Conservation (phyloP, 305 asterid species). For the Withania somnifera region DNA sequence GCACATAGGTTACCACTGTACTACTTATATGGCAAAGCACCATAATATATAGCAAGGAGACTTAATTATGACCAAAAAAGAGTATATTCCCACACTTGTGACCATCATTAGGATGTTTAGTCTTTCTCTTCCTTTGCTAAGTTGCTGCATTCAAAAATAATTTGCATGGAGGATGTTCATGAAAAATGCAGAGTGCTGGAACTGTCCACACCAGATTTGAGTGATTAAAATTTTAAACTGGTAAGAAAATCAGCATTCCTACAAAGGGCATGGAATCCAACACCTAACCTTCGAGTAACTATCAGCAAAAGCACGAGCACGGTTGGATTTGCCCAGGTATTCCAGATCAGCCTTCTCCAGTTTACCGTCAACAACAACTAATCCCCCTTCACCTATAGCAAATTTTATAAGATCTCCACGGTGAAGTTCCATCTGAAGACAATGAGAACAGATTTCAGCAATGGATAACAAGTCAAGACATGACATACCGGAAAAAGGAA, state of each 20-base stretch:
- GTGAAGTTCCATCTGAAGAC: slow-evolving; percentile 49
- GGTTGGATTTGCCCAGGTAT: slow-evolving; percentile 65
- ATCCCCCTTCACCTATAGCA: slow-evolving; percentile 52
- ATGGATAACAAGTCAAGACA: not conserved
- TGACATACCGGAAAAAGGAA: not conserved
- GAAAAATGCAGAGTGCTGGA: not conserved
- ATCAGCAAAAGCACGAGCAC: slow-evolving; percentile 86
- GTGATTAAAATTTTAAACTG: not conserved
- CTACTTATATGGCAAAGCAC: not conserved
- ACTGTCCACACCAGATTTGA: not conserved
- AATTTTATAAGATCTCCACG: slow-evolving; percentile 64
- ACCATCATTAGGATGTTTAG: not conserved
- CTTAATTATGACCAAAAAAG: not conserved
- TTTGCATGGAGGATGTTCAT: not conserved
- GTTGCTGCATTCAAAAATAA: not conserved
- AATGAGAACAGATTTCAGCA: not conserved
- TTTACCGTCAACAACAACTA: slow-evolving; percentile 53
- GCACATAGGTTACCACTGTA: not conserved
- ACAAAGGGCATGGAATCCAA: not conserved
- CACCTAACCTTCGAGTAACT: slow-evolving; percentile 79
- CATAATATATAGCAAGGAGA: not conserved
- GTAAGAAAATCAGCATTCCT: not conserved
- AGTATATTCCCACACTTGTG: not conserved
- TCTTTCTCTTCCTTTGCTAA: not conserved
- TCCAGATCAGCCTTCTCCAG: slow-evolving; percentile 75